Base-by-base conservation (phyloP, 2,329 filamentous ascomycete species). In the Paraphaeosphaeria sporulosa region DNA sequence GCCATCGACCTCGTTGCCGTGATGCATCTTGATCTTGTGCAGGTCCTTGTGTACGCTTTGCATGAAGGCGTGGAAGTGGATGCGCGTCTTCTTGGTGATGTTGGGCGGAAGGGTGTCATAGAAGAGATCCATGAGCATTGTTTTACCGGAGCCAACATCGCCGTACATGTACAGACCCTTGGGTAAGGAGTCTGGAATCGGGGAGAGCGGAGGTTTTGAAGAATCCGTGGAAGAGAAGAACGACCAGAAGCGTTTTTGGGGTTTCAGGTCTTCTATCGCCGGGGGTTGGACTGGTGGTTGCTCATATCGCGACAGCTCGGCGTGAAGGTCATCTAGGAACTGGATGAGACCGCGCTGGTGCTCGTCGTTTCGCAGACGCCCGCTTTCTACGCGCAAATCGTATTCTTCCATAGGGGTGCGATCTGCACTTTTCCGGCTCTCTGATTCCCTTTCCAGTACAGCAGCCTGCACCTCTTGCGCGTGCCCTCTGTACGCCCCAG, bases 51-150 rank as follows among this genome's bases (percentile, higher is more conserved):
- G 95, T 51, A 98, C 90, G 77, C 96, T 92, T 78, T 98, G 95
- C 95, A 99, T 99, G 83, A 99, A 99, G 78, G 97, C 97, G 83
- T 98, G 93, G 80, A 99, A 99, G 82, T 99, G 95, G 72, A 99
- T 97, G 50, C 95, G 86, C 49, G 90, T 96, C 82, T 97, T 97
- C 34, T 88, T 87, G 59, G 84, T 86, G 65, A 98, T 93, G 61
- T 90, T 90, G 17, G 82, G 77, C 0, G 95, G 95, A 23, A 98
- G 82, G 0, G 94, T 97, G 65, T 98, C 94, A 81, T 94, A 97
- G 78, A 98, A 97, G 52, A 99, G 83, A 76, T 99, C 94, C 95
- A 99, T 99, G 74, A 99, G 84, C 95, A 99, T 99, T 2, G 95
- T 99, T 84, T 99, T 99, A 63, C 95, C 95, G 71, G 93, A 96